phyloP scores from a whole-genome alignment of 2,329 filamentous ascomycete species.

The Fusarium sp. region DNA sequence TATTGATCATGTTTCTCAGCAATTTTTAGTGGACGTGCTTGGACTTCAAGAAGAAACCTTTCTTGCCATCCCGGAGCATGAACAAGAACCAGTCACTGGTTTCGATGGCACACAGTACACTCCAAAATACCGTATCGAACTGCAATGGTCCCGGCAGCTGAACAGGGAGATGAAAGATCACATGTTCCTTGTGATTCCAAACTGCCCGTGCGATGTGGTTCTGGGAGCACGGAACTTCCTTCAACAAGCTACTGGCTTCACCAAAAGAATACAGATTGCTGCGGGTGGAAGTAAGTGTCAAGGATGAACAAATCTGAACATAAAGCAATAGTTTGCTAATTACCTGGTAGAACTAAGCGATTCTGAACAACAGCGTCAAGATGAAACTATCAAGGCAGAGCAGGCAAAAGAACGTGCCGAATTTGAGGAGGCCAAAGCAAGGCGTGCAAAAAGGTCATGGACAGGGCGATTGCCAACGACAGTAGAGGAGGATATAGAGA shows the following conservation, averaged over 20 bases:
- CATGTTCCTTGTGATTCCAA: not conserved
- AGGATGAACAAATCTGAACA: not conserved
- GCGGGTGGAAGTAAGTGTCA: not conserved
- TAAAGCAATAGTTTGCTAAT: not conserved
- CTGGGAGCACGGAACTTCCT: not conserved
- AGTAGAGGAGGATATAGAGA: not conserved
- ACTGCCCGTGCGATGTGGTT: not conserved
- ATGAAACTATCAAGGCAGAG: not conserved
- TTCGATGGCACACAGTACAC: not conserved
- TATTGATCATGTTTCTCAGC: not conserved
- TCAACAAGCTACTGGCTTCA: not conserved
- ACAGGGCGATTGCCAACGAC: not conserved
- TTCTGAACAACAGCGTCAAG: not conserved
- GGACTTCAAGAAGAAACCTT: not conserved
- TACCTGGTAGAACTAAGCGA: not conserved
- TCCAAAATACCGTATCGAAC: not conserved
- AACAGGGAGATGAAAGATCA: not conserved
- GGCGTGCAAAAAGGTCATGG: not conserved
- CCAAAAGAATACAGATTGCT: not conserved
- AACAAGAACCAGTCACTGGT: not conserved
- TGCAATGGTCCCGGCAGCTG: not conserved
- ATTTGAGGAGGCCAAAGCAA: not conserved
- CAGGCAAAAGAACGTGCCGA: not conserved
- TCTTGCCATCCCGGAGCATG: not conserved
- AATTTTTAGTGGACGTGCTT: not conserved